Conservation (phyloP, 192 early-diverging fungal genomes). For the Ramicandelaber brevisporus region DNA sequence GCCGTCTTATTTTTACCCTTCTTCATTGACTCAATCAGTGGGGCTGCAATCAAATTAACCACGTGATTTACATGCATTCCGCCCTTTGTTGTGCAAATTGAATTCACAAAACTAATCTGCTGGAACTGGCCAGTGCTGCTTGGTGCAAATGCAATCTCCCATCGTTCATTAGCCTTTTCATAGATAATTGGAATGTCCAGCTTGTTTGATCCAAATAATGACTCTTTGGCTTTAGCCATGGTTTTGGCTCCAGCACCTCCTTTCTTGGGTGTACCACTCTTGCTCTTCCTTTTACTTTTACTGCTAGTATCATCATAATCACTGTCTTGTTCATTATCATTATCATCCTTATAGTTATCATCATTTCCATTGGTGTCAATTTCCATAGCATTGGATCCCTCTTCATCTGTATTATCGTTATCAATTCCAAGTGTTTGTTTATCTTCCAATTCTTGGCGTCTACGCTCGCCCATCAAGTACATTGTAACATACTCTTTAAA, state of each 20-base stretch:
- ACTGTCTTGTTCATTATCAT: conserved; percentile 8
- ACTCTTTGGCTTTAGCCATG: too few species aligned
- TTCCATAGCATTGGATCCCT: conserved; percentile 5
- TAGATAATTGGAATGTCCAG: too few species aligned
- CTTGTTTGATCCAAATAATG: too few species aligned
- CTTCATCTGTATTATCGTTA: conserved; percentile 2
- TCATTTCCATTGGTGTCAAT: conserved; percentile 4
- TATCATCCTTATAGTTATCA: conserved; percentile 3
- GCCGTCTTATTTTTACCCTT: conserved; percentile 51
- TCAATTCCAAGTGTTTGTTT: conserved; percentile 6
- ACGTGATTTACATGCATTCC: conserved; percentile 76
- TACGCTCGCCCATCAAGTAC: conserved; percentile 22
- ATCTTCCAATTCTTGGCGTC: background rate
- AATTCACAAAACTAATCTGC: conserved; percentile 91
- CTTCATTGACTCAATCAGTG: conserved; percentile 35
- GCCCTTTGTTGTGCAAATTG: conserved; percentile 82
- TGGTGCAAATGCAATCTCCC: conserved; percentile 83
- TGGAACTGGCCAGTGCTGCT: conserved; percentile 91
- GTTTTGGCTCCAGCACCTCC: conserved; percentile 1
- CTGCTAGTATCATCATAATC: too few species aligned
- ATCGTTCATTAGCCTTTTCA: conserved; percentile 52
- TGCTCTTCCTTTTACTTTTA: too few species aligned
- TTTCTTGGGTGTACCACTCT: too few species aligned
- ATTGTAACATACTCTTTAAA: conserved; percentile 81
- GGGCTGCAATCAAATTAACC: conserved; percentile 47